Conservation (phyloP, 441 rosid species). For the Mallotus repandus region DNA sequence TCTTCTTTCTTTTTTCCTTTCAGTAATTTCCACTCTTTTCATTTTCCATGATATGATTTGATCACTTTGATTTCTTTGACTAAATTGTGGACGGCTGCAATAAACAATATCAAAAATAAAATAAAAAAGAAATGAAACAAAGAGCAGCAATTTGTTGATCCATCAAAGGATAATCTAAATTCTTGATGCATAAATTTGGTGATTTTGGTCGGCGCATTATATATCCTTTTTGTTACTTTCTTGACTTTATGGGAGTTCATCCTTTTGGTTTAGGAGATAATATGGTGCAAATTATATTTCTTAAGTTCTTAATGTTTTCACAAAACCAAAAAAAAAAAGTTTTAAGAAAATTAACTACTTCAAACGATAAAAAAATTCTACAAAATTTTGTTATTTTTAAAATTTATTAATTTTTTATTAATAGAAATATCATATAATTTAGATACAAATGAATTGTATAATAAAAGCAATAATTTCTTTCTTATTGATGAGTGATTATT, state of each 20-base stretch:
- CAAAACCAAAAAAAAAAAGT: no score
- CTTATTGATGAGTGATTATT: no score
- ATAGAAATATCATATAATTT: no score
- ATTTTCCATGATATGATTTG: not conserved
- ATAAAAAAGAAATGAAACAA: not conserved
- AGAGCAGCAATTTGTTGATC: not conserved
- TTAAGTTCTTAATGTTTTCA: no score
- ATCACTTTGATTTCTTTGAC: constrained; percentile 7
- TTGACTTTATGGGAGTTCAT: not conserved
- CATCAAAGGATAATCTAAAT: not conserved
- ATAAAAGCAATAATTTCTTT: no score
- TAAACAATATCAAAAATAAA: not conserved
- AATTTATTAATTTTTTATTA: no score
- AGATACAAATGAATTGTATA: no score
- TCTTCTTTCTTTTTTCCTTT: not conserved
- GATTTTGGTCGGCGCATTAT: constrained; percentile 16
- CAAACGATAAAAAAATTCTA: no score
- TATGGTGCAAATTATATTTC: not conserved
- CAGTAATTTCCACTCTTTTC: not conserved
- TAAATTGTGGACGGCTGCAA: constrained; percentile 1
- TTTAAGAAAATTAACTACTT: no score
- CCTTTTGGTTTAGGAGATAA: not conserved
- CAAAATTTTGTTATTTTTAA: no score
- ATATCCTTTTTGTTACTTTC: not conserved
- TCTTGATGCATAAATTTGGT: constrained; percentile 2